Conservation (phyloP, 2,329 filamentous ascomycete genomes). For the Colletotrichum sp. region DNA sequence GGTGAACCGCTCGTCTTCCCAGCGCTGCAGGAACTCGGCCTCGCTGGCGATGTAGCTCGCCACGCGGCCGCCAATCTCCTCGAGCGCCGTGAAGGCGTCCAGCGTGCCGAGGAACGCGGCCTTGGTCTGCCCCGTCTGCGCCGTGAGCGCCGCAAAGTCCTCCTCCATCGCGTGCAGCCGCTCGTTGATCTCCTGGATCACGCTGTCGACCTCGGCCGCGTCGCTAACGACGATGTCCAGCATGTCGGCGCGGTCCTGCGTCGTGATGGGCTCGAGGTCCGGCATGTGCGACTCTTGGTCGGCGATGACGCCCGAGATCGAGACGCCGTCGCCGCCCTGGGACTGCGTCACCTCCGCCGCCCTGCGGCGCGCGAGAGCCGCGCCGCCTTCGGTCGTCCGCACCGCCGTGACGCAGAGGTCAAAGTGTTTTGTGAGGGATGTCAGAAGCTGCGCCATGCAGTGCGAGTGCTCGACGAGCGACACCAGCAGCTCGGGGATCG, state of each 20-base stretch:
- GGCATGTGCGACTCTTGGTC: constrained; percentile 57
- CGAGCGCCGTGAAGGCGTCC: constrained; percentile 69
- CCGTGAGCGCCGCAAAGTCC: constrained; percentile 67
- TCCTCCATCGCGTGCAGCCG: constrained; percentile 79
- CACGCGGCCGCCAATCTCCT: constrained; percentile 70
- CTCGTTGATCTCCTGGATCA: constrained; percentile 74
- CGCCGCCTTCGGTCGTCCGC: constrained; percentile 84
- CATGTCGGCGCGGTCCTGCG: constrained; percentile 82
- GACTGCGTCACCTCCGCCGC: constrained; percentile 67
- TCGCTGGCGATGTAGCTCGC: constrained; percentile 69
- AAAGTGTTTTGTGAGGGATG: constrained; percentile 85
- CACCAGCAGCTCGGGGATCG: constrained; percentile 60
- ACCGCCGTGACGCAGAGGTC: constrained; percentile 92
- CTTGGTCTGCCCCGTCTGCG: constrained; percentile 64
- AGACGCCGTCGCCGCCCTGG: constrained; percentile 54
- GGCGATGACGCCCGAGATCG: constrained; percentile 71
- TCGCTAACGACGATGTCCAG: constrained; percentile 79
- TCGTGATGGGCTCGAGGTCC: constrained; percentile 71
- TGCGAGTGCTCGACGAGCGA: constrained; percentile 76
- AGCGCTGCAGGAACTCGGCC: constrained; percentile 67
- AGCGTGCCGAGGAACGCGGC: constrained; percentile 62
- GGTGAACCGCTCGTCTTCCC: constrained; percentile 75
- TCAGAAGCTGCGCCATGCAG: constrained; percentile 80
- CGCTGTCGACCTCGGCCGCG: constrained; percentile 68
- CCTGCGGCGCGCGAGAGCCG: constrained; percentile 70